Percentiles rank a stretch among this genome's conserved stretches.
These are phyloP conservation scores for Candida parachauliodes DNA, from an alignment of 805 yeast species.

Conservation along the genomic window DNA sequence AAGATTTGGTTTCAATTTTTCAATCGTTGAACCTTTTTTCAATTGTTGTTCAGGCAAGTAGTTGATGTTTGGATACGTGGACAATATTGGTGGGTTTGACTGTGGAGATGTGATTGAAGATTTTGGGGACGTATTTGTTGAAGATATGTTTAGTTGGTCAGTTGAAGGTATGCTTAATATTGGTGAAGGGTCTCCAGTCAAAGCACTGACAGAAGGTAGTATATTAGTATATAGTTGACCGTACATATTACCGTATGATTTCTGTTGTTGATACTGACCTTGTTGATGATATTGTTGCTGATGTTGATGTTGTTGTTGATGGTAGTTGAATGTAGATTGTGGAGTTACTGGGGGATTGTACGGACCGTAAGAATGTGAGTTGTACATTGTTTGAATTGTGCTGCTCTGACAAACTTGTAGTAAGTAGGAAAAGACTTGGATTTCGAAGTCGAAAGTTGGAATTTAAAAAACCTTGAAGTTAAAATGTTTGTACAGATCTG, in stretches of 20 bases:
- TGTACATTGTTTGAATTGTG: no score
- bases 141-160: background rate
- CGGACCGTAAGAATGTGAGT: no score
- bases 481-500: no score
- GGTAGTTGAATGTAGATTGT: no score
- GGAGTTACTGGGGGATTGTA: no score
- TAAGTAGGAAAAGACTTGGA: no score
- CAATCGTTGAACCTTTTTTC: no score
- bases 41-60: background rate
- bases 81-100: background rate
- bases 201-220: slow-evolving; percentile 1
- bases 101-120: background rate
- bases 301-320: background rate
- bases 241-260: background rate
- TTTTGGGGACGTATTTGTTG: background rate
- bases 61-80: background rate
- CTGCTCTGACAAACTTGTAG: no score
- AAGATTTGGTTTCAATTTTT: no score
- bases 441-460: no score
- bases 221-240: background rate
- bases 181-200: background rate
- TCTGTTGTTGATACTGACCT: background rate
- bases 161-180: slow-evolving; percentile 2
- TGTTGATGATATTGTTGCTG: background rate
- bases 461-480: no score